These are phyloP conservation scores for Colletotrichum sp. DNA, from an alignment of 2,329 filamentous ascomycete genomes.

Conservation along the genomic window DNA sequence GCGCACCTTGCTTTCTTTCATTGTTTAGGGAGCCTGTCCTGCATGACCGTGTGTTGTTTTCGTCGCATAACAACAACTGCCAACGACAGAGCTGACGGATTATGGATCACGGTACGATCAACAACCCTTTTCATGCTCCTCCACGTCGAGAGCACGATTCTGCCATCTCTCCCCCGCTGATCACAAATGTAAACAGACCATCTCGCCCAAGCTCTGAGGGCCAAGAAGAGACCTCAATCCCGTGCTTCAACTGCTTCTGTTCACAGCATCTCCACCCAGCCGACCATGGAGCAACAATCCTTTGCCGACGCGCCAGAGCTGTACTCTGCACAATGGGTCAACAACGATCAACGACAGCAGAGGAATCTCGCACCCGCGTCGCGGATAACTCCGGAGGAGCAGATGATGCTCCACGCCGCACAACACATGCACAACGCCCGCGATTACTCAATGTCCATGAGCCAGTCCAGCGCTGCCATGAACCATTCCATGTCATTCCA, in stretches of 20 bases:
- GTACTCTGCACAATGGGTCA: slow-evolving; percentile 56
- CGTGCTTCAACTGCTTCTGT: slow-evolving; percentile 63
- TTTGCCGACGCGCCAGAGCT: slow-evolving; percentile 49
- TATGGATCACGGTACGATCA: slow-evolving; percentile 21
- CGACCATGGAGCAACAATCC: slow-evolving; percentile 52
- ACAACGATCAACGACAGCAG: slow-evolving; percentile 46
- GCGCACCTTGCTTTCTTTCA: slow-evolving; percentile 14
- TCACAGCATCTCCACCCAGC: slow-evolving; percentile 58
- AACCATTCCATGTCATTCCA: slow-evolving; percentile 29
- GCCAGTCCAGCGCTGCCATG: slow-evolving; percentile 30
- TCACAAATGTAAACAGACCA: slow-evolving; percentile 29
- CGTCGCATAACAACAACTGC: slow-evolving; percentile 19
- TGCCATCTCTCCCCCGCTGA: slow-evolving; percentile 29
- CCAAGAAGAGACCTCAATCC: slow-evolving; percentile 57
- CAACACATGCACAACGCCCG: slow-evolving; percentile 59
- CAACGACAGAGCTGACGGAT: background rate
- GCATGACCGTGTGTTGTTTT: slow-evolving; percentile 24
- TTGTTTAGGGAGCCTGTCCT: slow-evolving; percentile 13
- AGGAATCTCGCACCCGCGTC: slow-evolving; percentile 47
- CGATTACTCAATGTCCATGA: slow-evolving; percentile 50
- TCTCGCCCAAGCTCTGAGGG: slow-evolving; percentile 38
- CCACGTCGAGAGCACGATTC: background rate
- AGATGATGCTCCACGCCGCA: slow-evolving; percentile 60
- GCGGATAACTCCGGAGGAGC: slow-evolving; percentile 62
- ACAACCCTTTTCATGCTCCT: background rate